Conservation (phyloP, 345 rosid species). For the Lumnitzera racemosa region DNA sequence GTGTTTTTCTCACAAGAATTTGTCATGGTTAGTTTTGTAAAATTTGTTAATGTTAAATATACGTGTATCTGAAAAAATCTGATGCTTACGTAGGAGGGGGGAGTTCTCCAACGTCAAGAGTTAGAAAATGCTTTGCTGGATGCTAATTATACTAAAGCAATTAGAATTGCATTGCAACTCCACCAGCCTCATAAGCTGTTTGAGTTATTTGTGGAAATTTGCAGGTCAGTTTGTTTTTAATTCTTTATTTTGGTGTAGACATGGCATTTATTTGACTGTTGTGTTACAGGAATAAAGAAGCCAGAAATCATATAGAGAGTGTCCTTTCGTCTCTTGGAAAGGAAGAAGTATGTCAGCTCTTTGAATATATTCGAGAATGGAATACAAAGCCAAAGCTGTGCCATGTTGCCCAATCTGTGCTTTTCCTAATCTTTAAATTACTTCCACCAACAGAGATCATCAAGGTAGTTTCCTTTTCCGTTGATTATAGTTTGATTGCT, state of each 20-base stretch:
- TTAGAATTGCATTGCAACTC: conserved; percentile 79
- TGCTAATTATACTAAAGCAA: conserved; percentile 71
- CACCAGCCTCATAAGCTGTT: conserved; percentile 75
- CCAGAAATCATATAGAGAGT: conserved; percentile 42
- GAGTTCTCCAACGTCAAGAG: conserved; percentile 71
- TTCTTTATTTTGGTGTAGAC: neutral
- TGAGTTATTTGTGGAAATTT: conserved; percentile 59
- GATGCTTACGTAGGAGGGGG: conserved; percentile 55
- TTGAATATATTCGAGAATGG: conserved; percentile 89
- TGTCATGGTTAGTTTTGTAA: neutral
- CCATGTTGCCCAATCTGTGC: conserved; percentile 77
- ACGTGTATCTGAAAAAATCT: neutral
- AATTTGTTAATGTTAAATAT: neutral
- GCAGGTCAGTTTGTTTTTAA: conserved; percentile 44
- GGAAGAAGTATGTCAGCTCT: conserved; percentile 59
- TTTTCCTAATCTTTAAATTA: conserved; percentile 58
- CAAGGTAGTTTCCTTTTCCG: conserved; percentile 40
- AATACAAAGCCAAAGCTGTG: conserved; percentile 88
- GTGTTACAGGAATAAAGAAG: conserved; percentile 50
- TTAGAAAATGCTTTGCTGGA: conserved; percentile 81
- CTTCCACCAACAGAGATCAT: conserved; percentile 72
- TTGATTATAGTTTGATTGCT: neutral
- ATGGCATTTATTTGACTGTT: conserved; percentile 7
- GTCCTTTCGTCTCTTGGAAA: conserved; percentile 57
- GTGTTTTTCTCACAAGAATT: too few species aligned